phyloP scores from a whole-genome alignment of 1,284 basidiomycete species.

The Porphyrellus sp. region DNA sequence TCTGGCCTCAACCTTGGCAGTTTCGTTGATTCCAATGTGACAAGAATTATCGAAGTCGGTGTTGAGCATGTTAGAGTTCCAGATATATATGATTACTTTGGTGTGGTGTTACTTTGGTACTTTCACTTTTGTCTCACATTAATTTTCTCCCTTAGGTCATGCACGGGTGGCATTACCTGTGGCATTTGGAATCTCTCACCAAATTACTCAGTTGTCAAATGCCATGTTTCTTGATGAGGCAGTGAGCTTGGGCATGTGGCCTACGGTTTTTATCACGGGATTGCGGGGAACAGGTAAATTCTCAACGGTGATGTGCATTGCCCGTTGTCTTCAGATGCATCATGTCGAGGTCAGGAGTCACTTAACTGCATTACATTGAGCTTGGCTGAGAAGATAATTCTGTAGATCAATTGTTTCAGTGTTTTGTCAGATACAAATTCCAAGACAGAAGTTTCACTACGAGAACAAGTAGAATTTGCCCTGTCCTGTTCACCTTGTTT shows the following conservation, averaged over 20 bases:
- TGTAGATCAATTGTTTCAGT: conserved; percentile 83
- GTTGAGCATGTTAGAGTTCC: conserved; percentile 70
- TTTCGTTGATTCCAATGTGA: conserved; percentile 73
- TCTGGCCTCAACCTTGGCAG: conserved; percentile 77
- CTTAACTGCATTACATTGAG: background rate
- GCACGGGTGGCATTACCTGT: background rate
- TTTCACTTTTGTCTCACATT: background rate
- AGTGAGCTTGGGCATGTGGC: conserved; percentile 55
- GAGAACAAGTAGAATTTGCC: conserved; percentile 79
- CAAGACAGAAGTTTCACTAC: conserved; percentile 77
- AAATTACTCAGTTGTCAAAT: conserved; percentile 50
- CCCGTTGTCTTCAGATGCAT: conserved; percentile 70
- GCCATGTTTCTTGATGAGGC: conserved; percentile 56
- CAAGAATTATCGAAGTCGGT: conserved; percentile 79
- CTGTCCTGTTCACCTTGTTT: conserved; percentile 82
- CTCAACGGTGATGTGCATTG: conserved; percentile 55
- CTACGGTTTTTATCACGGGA: conserved; percentile 74
- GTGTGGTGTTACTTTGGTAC: conserved; percentile 35
- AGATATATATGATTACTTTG: conserved; percentile 54
- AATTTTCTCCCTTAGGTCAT: conserved; percentile 15
- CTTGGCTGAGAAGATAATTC: background rate
- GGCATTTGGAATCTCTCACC: conserved; percentile 31
- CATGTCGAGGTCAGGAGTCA: conserved; percentile 63
- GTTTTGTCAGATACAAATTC: conserved; percentile 77
- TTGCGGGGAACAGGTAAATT: conserved; percentile 74